Percentiles rank a stretch among this genome's conserved stretches.
These are phyloP conservation scores for Hypholoma fasciculare DNA, from an alignment of 768 basidiomycete genomes.

Conservation along the genomic window DNA sequence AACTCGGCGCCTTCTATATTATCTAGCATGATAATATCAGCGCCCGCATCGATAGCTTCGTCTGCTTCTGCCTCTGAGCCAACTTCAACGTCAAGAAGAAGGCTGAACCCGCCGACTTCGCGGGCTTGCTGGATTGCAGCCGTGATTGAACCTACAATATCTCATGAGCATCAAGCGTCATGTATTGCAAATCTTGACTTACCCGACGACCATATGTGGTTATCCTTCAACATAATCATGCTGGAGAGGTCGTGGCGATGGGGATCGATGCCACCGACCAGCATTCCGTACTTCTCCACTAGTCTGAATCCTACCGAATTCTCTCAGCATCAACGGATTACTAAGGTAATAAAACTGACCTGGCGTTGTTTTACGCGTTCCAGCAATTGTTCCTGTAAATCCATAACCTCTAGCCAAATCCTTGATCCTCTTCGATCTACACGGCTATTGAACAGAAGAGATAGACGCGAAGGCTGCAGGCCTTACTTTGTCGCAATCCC, in stretches of 20 bases:
- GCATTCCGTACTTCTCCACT: conserved; percentile 98
- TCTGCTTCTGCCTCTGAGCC: conserved; percentile 86
- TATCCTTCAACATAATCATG: conserved; percentile 99
- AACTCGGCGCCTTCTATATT: conserved; percentile 84
- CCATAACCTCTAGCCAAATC: conserved; percentile 77
- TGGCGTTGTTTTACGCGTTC: conserved; percentile 97
- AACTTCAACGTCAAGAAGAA: conserved; percentile 94
- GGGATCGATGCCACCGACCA: conserved; percentile 94
- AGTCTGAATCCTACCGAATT: conserved; percentile 74
- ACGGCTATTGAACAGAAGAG: neutral
- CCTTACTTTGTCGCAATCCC: conserved; percentile 93
- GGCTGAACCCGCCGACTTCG: conserved; percentile 86
- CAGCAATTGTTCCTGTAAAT: conserved; percentile 87
- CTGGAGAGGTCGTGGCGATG: conserved; percentile 96
- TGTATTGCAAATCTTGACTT: conserved; percentile 19
- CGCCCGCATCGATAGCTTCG: conserved; percentile 96
- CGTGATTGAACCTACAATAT: conserved; percentile 77
- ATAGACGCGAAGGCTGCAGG: neutral
- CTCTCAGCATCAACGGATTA: neutral
- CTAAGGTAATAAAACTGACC: conserved; percentile 37
- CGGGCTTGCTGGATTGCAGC: conserved; percentile 85
- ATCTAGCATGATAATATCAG: conserved; percentile 94
- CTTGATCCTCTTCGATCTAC: conserved; percentile 79
- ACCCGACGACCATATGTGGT: conserved; percentile 98
- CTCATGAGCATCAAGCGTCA: conserved; percentile 6